These are phyloP conservation scores for Ambrosiella cleistominuta DNA, from an alignment of 2,329 filamentous ascomycete genomes.

Conservation along the genomic window DNA sequence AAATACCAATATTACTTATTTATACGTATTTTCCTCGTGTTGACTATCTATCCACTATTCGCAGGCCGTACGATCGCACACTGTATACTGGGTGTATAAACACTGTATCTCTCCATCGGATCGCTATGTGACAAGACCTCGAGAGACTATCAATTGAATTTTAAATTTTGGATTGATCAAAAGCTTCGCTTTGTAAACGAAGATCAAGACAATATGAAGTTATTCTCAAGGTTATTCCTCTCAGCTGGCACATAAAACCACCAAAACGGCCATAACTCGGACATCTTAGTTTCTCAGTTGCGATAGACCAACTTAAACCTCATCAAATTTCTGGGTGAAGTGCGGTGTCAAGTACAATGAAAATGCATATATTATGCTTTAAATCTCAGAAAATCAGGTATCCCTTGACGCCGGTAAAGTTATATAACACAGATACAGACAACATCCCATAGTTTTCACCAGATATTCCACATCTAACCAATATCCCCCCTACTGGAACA, in stretches of 20 bases:
- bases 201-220: too few species aligned
- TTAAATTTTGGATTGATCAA: neutral
- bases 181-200: too few species aligned
- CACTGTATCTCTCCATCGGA: neutral
- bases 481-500: constrained; percentile 47
- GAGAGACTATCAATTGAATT: neutral
- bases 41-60: neutral
- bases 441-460: constrained; percentile 14
- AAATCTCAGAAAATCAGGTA: constrained; percentile 12
- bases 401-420: constrained; percentile 13
- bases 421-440: constrained; percentile 12
- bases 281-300: neutral
- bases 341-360: neutral
- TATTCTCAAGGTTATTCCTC: neutral
- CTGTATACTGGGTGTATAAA: too few species aligned
- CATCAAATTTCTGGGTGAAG: neutral
- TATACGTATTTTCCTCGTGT: neutral
- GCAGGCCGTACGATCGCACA: neutral
- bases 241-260: neutral
- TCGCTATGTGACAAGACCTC: neutral
- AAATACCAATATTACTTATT: too few species aligned
- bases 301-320: neutral
- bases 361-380: constrained; percentile 12
- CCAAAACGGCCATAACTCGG: neutral
- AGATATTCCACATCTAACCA: constrained; percentile 1